These are phyloP conservation scores for Penicillium odoratum DNA, from an alignment of 495 filamentous ascomycete species.

Conservation along the genomic window DNA sequence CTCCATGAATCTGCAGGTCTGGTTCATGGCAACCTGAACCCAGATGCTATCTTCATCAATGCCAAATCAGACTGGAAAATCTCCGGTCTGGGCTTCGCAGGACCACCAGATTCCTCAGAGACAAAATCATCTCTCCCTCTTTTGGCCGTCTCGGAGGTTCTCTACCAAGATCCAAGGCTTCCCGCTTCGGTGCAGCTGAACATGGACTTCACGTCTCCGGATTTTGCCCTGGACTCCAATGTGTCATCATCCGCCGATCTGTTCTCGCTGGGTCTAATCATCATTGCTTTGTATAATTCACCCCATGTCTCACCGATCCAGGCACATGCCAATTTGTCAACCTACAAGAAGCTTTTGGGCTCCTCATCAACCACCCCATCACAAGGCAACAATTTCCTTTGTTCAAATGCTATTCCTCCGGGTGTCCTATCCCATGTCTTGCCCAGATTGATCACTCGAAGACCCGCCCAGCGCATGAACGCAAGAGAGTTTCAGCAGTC, in stretches of 20 bases:
- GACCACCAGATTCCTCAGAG: constrained; percentile 67
- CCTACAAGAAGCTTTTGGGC: constrained; percentile 79
- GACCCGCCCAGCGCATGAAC: constrained; percentile 81
- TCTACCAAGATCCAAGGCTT: constrained; percentile 81
- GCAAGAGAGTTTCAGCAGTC: constrained; percentile 93
- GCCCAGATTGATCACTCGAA: constrained; percentile 78
- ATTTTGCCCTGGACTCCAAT: constrained; percentile 87
- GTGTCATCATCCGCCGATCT: constrained; percentile 80
- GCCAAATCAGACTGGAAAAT: constrained; percentile 99
- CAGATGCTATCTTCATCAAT: constrained; percentile 93
- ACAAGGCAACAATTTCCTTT: constrained; percentile 79
- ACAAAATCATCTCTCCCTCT: constrained; percentile 68
- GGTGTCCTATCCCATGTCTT: constrained; percentile 73
- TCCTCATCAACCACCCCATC: constrained; percentile 75
- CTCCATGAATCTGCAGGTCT: constrained; percentile 93
- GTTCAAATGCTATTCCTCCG: constrained; percentile 72
- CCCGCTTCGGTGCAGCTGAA: constrained; percentile 83
- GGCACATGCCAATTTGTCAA: constrained; percentile 70
- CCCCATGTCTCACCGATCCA: constrained; percentile 86
- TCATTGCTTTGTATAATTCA: constrained; percentile 87
- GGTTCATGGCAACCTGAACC: constrained; percentile 91
- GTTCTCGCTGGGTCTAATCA: constrained; percentile 88
- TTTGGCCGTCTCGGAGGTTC: constrained; percentile 77
- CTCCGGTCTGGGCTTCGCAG: constrained; percentile 86
- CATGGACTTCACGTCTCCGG: constrained; percentile 89